Evolutionary conservation across 352 stramenopile species (phyloP).

Genomic region (Halophytophthora polymorphica): DNA sequence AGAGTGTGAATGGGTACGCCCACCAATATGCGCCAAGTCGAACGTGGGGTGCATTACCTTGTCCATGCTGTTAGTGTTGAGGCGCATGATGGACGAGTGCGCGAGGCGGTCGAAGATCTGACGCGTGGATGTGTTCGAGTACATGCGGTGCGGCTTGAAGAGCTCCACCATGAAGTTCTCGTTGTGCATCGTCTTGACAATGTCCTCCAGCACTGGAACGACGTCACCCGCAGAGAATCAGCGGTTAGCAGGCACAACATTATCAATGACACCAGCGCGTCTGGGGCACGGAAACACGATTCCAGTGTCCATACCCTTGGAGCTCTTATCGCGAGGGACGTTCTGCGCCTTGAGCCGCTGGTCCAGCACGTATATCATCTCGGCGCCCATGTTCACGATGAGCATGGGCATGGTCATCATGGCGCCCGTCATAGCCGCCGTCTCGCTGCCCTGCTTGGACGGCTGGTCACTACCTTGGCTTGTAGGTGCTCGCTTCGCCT

Average conservation of each 20-base stretch:
- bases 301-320: constrained; percentile 46
- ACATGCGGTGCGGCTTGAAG: constrained; percentile 92
- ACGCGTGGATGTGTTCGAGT: constrained; percentile 84
- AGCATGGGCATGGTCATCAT: constrained; percentile 91
- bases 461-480: no score
- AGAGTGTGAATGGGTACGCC: not conserved
- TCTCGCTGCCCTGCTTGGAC: no score
- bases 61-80: constrained; percentile 93
- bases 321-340: constrained; percentile 88
- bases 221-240: no score
- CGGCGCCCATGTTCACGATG: constrained; percentile 92
- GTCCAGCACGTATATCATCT: constrained; percentile 94
- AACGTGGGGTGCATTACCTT: constrained; percentile 42
- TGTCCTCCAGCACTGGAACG: constrained; percentile 82
- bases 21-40: no score
- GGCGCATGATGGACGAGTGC: constrained; percentile 93
- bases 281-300: no score
- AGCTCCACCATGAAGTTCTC: constrained; percentile 89
- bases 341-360: constrained; percentile 91
- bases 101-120: constrained; percentile 91
- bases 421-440: constrained; percentile 45
- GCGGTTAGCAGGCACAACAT: constrained; percentile 2
- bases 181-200: constrained; percentile 92
- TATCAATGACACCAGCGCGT: no score
- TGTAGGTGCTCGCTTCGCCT: no score